Percentiles rank a stretch among this genome's conserved stretches.
Conservation (phyloP, 768 basidiomycete genomes). For the Terana coerulea region DNA sequence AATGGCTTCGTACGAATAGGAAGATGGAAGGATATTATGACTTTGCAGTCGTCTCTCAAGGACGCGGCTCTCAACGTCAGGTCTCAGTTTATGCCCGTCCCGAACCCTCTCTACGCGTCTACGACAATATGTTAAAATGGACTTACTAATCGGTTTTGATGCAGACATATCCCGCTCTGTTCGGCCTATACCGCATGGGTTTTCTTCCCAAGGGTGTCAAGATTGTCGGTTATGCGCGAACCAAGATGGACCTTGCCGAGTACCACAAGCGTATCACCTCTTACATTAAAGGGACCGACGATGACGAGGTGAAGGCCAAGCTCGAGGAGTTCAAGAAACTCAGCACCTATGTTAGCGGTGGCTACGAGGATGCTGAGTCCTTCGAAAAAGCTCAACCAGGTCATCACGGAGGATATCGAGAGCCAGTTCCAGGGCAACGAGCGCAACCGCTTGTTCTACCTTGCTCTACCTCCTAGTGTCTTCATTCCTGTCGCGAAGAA, state of each 20-base stretch:
- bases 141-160: background rate
- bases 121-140: no score
- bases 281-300: conserved; percentile 80
- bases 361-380: conserved; percentile 80
- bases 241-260: conserved; percentile 86
- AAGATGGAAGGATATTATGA: background rate
- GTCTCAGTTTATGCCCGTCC: no score
- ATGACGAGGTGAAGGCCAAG: conserved; percentile 50
- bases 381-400: conserved; percentile 75
- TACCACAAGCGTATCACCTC: conserved; percentile 81
- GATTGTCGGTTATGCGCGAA: conserved; percentile 96
- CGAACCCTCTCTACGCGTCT: no score
- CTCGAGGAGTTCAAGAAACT: conserved; percentile 82
- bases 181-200: conserved; percentile 76
- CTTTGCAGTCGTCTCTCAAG: no score
- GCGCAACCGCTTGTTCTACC: conserved; percentile 89
- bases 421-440: conserved; percentile 56
- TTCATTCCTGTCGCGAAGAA: conserved; percentile 87
- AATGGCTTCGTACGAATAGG: no score
- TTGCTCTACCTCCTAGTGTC: conserved; percentile 96
- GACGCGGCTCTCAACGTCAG: no score
- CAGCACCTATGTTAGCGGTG: conserved; percentile 79
- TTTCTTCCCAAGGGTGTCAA: conserved; percentile 80
- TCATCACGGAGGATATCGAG: conserved; percentile 72
- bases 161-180: conserved; percentile 94